Percentiles rank a stretch among this genome's conserved stretches.
Evolutionary conservation across 1,139 yeast genomes (phyloP).

Genomic region (Kodamaea plutei): DNA sequence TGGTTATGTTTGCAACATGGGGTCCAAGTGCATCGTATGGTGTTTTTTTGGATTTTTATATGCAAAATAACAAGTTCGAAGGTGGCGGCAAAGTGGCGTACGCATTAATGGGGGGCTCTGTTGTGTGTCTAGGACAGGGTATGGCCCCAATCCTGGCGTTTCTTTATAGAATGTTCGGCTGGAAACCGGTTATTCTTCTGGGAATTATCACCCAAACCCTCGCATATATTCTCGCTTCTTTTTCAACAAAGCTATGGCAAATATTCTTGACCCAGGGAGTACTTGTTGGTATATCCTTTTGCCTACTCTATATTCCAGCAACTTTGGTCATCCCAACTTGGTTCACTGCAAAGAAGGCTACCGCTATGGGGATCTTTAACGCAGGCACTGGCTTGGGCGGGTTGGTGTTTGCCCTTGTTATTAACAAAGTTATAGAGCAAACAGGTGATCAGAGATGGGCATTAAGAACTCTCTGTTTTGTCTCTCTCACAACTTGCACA

Average conservation of each 20-base stretch:
- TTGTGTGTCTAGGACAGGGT: slow-evolving; percentile 54
- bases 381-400: slow-evolving; percentile 65
- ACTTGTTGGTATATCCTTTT: slow-evolving; percentile 57
- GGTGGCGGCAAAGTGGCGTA: slow-evolving; percentile 59
- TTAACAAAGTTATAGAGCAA: slow-evolving; percentile 42
- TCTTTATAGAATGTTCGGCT: slow-evolving; percentile 31
- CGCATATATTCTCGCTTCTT: slow-evolving; percentile 63
- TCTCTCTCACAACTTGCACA: slow-evolving; percentile 39
- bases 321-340: slow-evolving; percentile 57
- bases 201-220: slow-evolving; percentile 52
- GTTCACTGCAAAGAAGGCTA: slow-evolving; percentile 53
- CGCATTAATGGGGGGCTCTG: slow-evolving; percentile 68
- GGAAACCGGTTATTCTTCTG: slow-evolving; percentile 29
- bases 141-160: slow-evolving; percentile 51
- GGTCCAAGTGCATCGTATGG: slow-evolving; percentile 72
- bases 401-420: slow-evolving; percentile 46
- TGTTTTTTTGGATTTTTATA: slow-evolving; percentile 57
- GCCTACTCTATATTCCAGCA: slow-evolving; percentile 57
- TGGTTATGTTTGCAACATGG: slow-evolving; percentile 58
- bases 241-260: slow-evolving; percentile 58
- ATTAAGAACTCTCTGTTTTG: slow-evolving; percentile 53
- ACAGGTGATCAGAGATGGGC: slow-evolving; percentile 67
- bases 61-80: slow-evolving; percentile 41
- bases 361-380: slow-evolving; percentile 57
- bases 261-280: slow-evolving; percentile 66